phyloP scores from a whole-genome alignment of 768 basidiomycete species.

The Myochromella boudieri region DNA sequence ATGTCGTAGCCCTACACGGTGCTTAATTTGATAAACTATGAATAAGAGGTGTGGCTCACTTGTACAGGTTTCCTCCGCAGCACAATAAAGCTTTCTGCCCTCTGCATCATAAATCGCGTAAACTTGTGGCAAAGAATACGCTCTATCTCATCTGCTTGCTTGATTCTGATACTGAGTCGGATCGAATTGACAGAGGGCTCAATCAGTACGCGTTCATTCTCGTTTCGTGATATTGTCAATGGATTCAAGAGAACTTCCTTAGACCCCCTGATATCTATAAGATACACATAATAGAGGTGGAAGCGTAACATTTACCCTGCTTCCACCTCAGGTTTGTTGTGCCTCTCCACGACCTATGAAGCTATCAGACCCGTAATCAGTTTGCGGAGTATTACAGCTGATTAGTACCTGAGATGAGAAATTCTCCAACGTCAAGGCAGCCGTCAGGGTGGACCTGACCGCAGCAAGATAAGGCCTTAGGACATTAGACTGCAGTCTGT shows the following conservation, averaged over 20 bases:
- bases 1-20: slow-evolving; percentile 91
- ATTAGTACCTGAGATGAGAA: slow-evolving; percentile 87
- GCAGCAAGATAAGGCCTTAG: slow-evolving; percentile 94
- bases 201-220: slow-evolving; percentile 95
- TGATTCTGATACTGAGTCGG: slow-evolving; percentile 96
- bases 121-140: slow-evolving; percentile 97
- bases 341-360: slow-evolving; percentile 86
- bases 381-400: background rate
- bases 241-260: slow-evolving; percentile 95
- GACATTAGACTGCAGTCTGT: slow-evolving; percentile 75
- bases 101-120: slow-evolving; percentile 98
- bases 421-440: slow-evolving; percentile 95
- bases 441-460: slow-evolving; percentile 95
- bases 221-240: slow-evolving; percentile 92
- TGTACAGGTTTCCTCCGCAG: slow-evolving; percentile 91
- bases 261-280: slow-evolving; percentile 58
- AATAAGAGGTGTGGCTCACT: slow-evolving; percentile 41
- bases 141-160: slow-evolving; percentile 99
- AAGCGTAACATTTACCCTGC: slow-evolving; percentile 49
- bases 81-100: slow-evolving; percentile 97
- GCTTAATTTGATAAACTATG: background rate
- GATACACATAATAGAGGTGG: background rate
- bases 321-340: slow-evolving; percentile 97
- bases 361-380: slow-evolving; percentile 14
- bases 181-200: slow-evolving; percentile 98